Conservation (phyloP, 2,329 filamentous ascomycete species). For the Dryadomyces quercus-mongolicae region DNA sequence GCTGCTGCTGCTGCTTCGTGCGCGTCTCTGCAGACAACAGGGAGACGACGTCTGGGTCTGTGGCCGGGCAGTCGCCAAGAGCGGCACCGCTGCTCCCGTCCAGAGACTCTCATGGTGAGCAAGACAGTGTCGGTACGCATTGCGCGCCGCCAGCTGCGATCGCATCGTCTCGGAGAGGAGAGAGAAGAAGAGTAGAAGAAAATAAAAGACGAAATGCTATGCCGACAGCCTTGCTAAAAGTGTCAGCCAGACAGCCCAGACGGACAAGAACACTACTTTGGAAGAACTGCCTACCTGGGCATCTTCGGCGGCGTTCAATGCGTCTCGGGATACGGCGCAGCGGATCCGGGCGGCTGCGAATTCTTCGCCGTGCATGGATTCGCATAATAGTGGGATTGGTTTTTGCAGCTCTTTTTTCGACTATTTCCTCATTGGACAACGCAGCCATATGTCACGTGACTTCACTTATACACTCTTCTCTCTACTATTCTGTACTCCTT, state of each 20-base stretch:
- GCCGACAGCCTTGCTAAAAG: too few species aligned
- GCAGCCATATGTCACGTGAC: neutral
- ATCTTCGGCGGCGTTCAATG: slow-evolving; percentile 3
- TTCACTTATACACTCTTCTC: neutral
- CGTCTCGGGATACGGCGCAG: neutral
- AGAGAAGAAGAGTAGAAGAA: neutral
- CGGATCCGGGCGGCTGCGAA: too few species aligned
- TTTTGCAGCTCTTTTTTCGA: slow-evolving; percentile 1
- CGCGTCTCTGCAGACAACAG: neutral
- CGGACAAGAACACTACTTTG: too few species aligned
- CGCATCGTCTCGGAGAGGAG: slow-evolving; percentile 39
- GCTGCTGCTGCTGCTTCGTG: too few species aligned
- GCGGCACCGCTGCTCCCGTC: neutral
- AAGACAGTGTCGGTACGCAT: slow-evolving; percentile 44
- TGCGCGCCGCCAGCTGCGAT: slow-evolving; percentile 43
- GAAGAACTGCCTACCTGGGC: slow-evolving; percentile 4
- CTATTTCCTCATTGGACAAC: neutral
- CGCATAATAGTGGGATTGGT: neutral
- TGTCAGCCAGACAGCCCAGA: too few species aligned
- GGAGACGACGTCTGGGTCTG: neutral
- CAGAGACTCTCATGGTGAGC: slow-evolving; percentile 12
- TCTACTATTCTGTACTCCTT: slow-evolving; percentile 1
- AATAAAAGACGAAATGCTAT: neutral
- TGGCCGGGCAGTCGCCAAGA: slow-evolving; percentile 15
- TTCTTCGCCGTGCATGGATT: neutral